phyloP scores from a whole-genome alignment of 1,284 basidiomycete species.

The Violaceomyces palustris region DNA sequence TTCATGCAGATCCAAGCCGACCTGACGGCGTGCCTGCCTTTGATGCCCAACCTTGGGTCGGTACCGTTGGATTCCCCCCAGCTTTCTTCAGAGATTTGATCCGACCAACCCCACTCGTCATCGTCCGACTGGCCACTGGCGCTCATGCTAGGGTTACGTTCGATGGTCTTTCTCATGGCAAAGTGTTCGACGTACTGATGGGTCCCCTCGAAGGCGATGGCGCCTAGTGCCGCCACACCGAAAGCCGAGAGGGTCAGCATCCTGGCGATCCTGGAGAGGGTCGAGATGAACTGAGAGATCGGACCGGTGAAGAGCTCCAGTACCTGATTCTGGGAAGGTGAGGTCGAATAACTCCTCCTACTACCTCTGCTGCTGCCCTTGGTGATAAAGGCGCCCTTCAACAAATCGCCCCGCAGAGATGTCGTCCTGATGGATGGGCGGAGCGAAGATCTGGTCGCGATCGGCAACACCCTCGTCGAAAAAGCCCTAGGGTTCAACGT shows the following conservation, averaged over 20 bases:
- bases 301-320: slow-evolving; percentile 35
- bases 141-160: slow-evolving; percentile 6
- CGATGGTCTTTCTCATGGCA: no score
- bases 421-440: no score
- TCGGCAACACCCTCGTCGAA: no score
- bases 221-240: slow-evolving; percentile 21
- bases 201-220: slow-evolving; percentile 37
- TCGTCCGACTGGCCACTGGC: slow-evolving; percentile 3
- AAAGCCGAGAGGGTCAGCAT: slow-evolving; percentile 40
- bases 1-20: slow-evolving; percentile 46
- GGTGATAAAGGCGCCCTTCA: no score
- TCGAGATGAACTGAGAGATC: slow-evolving; percentile 39
- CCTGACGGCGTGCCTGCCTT: slow-evolving; percentile 43
- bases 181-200: slow-evolving; percentile 49
- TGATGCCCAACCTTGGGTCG: slow-evolving; percentile 39
- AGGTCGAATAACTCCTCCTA: slow-evolving; percentile 17
- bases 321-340: slow-evolving; percentile 30
- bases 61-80: slow-evolving; percentile 27
- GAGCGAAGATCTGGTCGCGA: no score
- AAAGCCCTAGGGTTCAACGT: no score
- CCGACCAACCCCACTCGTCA: slow-evolving; percentile 24
- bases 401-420: no score
- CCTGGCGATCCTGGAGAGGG: slow-evolving; percentile 44
- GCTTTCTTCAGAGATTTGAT: slow-evolving; percentile 22
- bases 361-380: no score